Evolutionary conservation across 768 basidiomycete genomes (phyloP), one percentile per base, ranked within the genome.

Genomic region (Mycena kentingensis): DNA sequence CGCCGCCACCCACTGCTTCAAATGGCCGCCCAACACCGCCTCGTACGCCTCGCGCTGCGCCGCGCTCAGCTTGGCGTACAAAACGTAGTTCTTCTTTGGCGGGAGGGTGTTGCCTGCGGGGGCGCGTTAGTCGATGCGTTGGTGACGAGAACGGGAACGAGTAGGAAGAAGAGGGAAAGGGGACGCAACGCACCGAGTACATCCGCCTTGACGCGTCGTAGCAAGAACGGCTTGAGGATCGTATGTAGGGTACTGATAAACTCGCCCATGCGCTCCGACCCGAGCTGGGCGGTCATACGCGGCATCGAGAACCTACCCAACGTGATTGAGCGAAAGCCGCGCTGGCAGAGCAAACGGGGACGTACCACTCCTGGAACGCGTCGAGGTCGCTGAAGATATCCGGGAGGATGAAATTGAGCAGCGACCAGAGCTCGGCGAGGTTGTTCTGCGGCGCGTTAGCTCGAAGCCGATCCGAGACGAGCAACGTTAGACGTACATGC

Each of bases 361-460:
- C n/a, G n/a, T n/a, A n/a, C 94, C 91, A 93, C 64, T 93, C 83
- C 69, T 96, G 91, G 75, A 97, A 97, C 3, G 87, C 79, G 49
- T 91, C 85, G 19, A 96, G 74, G 61, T 98, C 92, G 53, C 85
- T 82, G 66, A 98, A 98, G 47, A 98, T 85, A 59, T 94, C 88
- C 0, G 97, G 97, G 4, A 98, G 79, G 53, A 98, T 90, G 62
- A 98, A 99, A 66, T 97, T 97, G 27, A 99, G 83, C 16, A 98
- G 74, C 2, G 92, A 87, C 96, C 94, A 98, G 3, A 99, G 75
- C 66, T 99, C 97, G 4, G 87, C 80, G 3, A 99, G 78, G 63
- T 98, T 98, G 70, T 99, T 98, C 91, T 99, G 65, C n/a, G n/a
- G 37, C 12, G 8, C 50, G 51, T 49, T 39, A 51, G 42, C 18